A percentile compares a stretch with the other conserved stretches of the same genome.
Evolutionary conservation across 2,329 filamentous ascomycete genomes (phyloP).

Genomic region (Colletotrichum tanaceti): DNA sequence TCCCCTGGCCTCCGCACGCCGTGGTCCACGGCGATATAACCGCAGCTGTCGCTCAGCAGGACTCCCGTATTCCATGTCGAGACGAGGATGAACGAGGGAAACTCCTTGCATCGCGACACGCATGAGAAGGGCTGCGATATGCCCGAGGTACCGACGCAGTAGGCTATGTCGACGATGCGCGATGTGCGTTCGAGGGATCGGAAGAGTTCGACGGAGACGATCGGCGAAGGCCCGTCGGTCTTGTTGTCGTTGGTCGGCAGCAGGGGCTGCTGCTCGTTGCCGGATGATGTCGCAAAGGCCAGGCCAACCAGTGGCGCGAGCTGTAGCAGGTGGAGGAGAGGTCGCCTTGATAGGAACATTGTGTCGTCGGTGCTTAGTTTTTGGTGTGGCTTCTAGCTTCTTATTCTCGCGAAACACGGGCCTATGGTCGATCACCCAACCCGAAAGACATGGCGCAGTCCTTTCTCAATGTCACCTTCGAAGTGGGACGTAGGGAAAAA

Average conservation of each 20-base stretch:
- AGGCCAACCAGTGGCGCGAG: constrained; percentile 23
- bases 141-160: constrained; percentile 89
- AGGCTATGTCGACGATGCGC: constrained; percentile 93
- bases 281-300: constrained; percentile 15
- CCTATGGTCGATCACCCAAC: constrained; percentile 16
- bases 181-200: constrained; percentile 85
- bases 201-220: constrained; percentile 75
- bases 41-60: constrained; percentile 89
- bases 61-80: constrained; percentile 91
- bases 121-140: constrained; percentile 87
- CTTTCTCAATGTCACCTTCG: not conserved
- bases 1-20: constrained; percentile 45
- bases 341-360: constrained; percentile 9
- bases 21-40: constrained; percentile 92
- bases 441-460: constrained; percentile 28
- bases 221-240: constrained; percentile 6
- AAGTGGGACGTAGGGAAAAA: not conserved
- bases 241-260: constrained; percentile 17
- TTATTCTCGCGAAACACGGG: not conserved
- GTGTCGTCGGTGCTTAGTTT: not conserved
- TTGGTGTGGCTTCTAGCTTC: not conserved
- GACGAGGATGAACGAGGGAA: constrained; percentile 81
- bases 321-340: constrained; percentile 10
- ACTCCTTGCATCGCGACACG: constrained; percentile 85
- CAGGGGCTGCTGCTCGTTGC: constrained; percentile 11